Base-by-base conservation (phyloP, 2,329 filamentous ascomycete genomes). In the Beauveria sp. region DNA sequence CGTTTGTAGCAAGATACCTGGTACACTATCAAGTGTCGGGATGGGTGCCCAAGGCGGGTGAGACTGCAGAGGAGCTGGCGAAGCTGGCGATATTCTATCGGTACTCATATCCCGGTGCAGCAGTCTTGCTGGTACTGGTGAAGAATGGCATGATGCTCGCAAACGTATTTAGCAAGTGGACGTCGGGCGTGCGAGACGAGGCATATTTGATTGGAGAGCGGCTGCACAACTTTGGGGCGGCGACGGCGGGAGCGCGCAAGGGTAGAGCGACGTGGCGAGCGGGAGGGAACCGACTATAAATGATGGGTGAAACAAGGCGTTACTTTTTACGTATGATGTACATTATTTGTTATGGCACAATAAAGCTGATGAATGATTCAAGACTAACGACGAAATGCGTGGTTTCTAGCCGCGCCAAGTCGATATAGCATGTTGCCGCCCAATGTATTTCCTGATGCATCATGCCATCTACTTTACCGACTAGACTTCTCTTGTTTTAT, bases 151-250 rank as follows among this genome's bases (percentile, higher is more conserved):
- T 83, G 69, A 80, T 82, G 12, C 71, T 88, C n/a, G 70, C 83
- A 9, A 76, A 82, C 51, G 82, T 91, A 58, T 82, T 95, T 57
- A 83, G 84, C 52, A 78, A 85, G 22, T 98, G 93, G 93, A 86
- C 90, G 68, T 81, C 87, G 62, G 85, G 88, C 62, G 91, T 99
- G 52, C 82, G 91, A 45, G 96, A 99, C 73, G 96, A 99, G 75
- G 93, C 96, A 0, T 99, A 99, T 73, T 79, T 99, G 50, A 95
- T 98, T 70, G 95, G 95, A 2, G 93, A 99, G 77, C 80, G 93
- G 63, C 76, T 99, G 69, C 96, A 99, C 76, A 99, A 99, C 73
- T 96, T 97, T 75, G 90, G 91, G 4, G 73, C 74, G 2, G 75
- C 73, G 8, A 72, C 75, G 18, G 74, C 74, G 8, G 75, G 72